phyloP scores from a whole-genome alignment of 768 basidiomycete species.

The Gymnopilus junonius region DNA sequence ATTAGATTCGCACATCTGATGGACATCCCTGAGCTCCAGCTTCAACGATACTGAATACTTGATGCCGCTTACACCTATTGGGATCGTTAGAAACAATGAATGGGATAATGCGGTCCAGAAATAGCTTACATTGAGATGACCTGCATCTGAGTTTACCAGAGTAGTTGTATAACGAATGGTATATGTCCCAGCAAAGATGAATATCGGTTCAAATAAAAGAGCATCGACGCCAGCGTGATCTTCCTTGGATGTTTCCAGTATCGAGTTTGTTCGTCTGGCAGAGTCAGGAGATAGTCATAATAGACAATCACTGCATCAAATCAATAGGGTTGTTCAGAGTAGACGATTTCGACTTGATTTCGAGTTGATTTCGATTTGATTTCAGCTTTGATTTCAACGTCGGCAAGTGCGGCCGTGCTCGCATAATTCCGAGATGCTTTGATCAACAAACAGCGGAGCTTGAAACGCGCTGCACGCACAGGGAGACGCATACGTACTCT shows the following conservation, averaged over 20 bases:
- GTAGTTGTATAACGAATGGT: conserved; percentile 29
- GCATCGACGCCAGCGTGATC: conserved; percentile 24
- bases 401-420: too few species aligned
- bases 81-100: neutral
- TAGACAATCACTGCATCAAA: conserved; percentile 22
- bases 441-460: too few species aligned
- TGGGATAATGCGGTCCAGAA: neutral
- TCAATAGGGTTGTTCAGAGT: too few species aligned
- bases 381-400: too few species aligned
- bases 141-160: conserved; percentile 19
- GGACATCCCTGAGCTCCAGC: too few species aligned
- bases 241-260: conserved; percentile 35
- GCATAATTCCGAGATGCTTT: too few species aligned
- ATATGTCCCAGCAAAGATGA: conserved; percentile 34
- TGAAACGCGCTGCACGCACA: too few species aligned
- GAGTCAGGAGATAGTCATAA: conserved; percentile 48
- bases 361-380: too few species aligned
- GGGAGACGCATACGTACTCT: too few species aligned
- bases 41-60: too few species aligned
- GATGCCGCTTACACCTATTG: neutral
- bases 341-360: too few species aligned
- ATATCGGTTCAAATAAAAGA: conserved; percentile 44
- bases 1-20: neutral
- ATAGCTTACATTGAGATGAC: neutral
- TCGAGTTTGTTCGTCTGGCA: conserved; percentile 36